Evolutionary conservation across 2,329 filamentous ascomycete genomes (phyloP).

Genomic region (Sporothrix globosa): DNA sequence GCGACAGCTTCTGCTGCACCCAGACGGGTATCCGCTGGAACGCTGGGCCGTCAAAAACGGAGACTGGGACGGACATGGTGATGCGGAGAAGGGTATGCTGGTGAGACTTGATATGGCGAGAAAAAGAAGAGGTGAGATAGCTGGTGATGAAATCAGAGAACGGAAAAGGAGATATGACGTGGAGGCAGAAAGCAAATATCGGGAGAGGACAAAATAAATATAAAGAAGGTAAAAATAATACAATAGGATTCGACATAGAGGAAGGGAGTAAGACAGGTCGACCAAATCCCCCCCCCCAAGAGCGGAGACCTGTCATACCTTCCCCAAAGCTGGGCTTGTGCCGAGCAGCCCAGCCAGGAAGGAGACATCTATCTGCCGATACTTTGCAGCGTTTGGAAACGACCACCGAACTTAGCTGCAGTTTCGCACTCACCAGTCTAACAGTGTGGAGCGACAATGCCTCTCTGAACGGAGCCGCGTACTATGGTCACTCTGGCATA

Average conservation of each 20-base stretch:
- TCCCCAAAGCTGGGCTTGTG: constrained; percentile 9
- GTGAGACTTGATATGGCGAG: background rate
- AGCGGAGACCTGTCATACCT: constrained; percentile 5
- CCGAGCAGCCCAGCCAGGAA: background rate
- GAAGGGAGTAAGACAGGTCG: background rate
- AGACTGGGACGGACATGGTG: constrained; percentile 63
- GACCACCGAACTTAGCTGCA: background rate
- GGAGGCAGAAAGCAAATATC: background rate
- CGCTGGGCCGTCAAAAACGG: constrained; percentile 77
- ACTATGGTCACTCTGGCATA: background rate
- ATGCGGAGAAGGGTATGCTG: background rate
- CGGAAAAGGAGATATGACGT: background rate
- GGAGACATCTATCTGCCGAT: background rate
- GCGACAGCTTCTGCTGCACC: constrained; percentile 50
- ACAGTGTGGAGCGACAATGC: background rate
- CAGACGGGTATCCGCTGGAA: constrained; percentile 77
- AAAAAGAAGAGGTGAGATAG: background rate
- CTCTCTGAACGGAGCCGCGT: background rate
- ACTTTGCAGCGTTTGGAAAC: background rate
- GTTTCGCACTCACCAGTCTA: background rate
- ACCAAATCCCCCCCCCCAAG: background rate
- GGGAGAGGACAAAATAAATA: constrained; percentile 8
- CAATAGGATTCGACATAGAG: background rate
- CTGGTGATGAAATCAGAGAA: background rate
- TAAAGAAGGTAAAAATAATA: background rate